Evolutionary conservation across 768 basidiomycete species (phyloP).

Genomic region (Pleurotus tuber-regium): DNA sequence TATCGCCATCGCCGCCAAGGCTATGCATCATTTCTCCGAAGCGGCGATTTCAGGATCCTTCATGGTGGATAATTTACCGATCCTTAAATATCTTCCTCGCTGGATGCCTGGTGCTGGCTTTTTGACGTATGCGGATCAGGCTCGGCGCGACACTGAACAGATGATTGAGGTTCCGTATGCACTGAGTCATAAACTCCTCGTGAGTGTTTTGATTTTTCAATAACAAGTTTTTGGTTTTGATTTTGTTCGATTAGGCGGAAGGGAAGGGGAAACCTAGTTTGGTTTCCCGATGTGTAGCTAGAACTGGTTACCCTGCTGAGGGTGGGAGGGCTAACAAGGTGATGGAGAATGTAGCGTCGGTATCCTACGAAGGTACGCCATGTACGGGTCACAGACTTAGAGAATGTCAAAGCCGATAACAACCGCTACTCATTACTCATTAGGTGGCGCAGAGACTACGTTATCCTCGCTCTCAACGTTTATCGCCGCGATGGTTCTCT

Average conservation of each 20-base stretch:
- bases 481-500: conserved; percentile 31
- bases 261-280: conserved; percentile 12
- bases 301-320: not conserved
- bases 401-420: no score
- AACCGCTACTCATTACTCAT: not conserved
- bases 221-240: no score
- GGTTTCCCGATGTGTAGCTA: not conserved
- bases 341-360: conserved; percentile 5
- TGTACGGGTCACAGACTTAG: no score
- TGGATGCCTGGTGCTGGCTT: no score
- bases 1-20: conserved; percentile 18
- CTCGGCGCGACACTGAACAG: no score
- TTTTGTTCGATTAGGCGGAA: conserved; percentile 5
- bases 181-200: no score
- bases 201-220: no score
- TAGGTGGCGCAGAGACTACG: conserved; percentile 33
- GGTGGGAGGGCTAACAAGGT: not conserved
- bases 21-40: conserved; percentile 13
- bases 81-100: no score
- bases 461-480: conserved; percentile 30
- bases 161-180: no score
- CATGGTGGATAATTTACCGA: conserved; percentile 18
- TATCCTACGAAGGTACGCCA: not conserved
- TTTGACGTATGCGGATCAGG: no score
- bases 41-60: conserved; percentile 15